Conservation (phyloP, 2,329 filamentous ascomycete species). For the Pestalotiopsis fici region DNA sequence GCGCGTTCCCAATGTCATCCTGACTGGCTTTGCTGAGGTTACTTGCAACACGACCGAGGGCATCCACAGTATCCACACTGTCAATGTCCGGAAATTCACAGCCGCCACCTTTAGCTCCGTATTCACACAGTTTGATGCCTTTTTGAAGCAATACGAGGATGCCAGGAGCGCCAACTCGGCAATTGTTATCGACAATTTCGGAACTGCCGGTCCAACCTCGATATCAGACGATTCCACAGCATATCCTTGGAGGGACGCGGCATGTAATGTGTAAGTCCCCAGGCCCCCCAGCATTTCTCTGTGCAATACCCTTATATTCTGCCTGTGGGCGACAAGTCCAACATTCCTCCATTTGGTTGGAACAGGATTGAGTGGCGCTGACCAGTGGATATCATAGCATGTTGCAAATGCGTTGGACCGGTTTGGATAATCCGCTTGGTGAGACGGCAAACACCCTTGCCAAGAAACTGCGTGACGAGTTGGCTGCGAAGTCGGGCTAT, state of each 20-base stretch:
- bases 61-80: background rate
- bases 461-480: background rate
- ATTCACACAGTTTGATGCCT: background rate
- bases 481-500: background rate
- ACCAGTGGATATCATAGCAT: background rate
- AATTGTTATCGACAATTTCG: background rate
- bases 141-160: background rate
- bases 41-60: background rate
- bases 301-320: too few relatives aligned
- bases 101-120: background rate
- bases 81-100: background rate
- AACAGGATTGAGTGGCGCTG: background rate
- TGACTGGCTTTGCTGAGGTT: background rate
- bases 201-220: background rate
- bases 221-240: background rate
- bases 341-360: background rate
- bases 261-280: background rate
- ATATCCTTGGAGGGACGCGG: background rate
- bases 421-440: background rate
- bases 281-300: too few relatives aligned
- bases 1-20: background rate
- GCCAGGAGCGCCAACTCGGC: constrained; percentile 6
- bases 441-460: background rate
- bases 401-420: background rate
- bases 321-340: too few relatives aligned